Percentiles rank a stretch among this genome's conserved stretches.
Conservation (phyloP, 75 land plant genomes). For the Chamaecyparis obtusa region DNA sequence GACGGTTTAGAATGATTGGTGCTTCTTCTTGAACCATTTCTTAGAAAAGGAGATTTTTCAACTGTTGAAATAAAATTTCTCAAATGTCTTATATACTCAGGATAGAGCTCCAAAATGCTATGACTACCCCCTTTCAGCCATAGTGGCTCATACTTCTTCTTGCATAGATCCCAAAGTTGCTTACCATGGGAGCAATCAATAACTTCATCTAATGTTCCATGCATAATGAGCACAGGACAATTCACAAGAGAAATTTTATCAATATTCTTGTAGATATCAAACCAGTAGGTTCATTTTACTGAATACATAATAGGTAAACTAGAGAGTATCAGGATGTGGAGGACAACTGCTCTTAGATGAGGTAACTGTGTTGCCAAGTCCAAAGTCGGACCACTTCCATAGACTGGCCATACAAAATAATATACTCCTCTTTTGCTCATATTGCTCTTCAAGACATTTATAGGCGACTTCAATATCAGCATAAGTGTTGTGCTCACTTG, state of each 20-base stretch:
- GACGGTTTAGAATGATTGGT: conserved; percentile 33
- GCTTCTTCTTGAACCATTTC: conserved; percentile 23
- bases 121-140: conserved; percentile 95
- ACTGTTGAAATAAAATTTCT: conserved; percentile 67
- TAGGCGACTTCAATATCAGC: conserved; percentile 92
- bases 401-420: conserved; percentile 86
- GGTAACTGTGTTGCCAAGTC: conserved; percentile 65
- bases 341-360: conserved; percentile 66
- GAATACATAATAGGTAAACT: conserved; percentile 89
- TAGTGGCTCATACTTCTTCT: conserved; percentile 85
- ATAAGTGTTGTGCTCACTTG: conserved; percentile 86
- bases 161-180: conserved; percentile 76
- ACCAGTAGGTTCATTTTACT: conserved; percentile 85
- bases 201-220: conserved; percentile 87
- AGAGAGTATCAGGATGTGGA: conserved; percentile 81
- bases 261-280: conserved; percentile 88
- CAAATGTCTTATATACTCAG: conserved; percentile 81
- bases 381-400: conserved; percentile 93
- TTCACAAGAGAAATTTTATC: conserved; percentile 73
- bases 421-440: conserved; percentile 61
- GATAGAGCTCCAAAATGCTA: conserved; percentile 85
- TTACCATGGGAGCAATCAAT: conserved; percentile 87
- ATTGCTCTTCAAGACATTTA: conserved; percentile 56
- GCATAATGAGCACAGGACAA: conserved; percentile 76
- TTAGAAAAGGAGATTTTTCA: conserved; percentile 43